These are phyloP conservation scores for Alternaria sp. DNA, from an alignment of 2,329 filamentous ascomycete species.

Conservation along the genomic window DNA sequence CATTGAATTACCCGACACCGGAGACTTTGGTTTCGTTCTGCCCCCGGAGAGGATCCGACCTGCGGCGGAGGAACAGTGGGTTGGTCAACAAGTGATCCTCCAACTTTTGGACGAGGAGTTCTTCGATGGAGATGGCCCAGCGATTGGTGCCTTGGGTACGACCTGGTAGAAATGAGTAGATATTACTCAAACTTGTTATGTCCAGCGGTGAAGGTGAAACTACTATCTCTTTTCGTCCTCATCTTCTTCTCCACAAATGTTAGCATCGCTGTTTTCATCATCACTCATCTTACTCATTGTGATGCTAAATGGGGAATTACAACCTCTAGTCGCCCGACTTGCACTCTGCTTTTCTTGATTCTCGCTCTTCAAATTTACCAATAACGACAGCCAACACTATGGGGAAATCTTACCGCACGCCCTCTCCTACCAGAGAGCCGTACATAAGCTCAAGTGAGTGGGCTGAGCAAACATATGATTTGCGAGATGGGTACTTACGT, in stretches of 20 bases:
- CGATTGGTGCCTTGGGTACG: conserved; percentile 3
- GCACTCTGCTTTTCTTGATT: background rate
- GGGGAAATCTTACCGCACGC: conserved; percentile 10
- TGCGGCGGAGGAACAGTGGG: conserved; percentile 57
- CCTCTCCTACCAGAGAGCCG: conserved; percentile 11
- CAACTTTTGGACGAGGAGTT: conserved; percentile 37
- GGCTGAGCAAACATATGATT: fast-evolving
- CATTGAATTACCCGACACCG: conserved; percentile 59
- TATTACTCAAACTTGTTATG: background rate
- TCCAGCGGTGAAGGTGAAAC: conserved; percentile 14
- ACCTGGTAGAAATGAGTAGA: background rate
- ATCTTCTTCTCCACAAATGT: background rate
- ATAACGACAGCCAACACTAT: background rate
- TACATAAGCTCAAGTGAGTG: conserved; percentile 14
- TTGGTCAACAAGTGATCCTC: conserved; percentile 43
- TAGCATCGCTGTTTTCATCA: background rate
- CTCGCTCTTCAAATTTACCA: background rate
- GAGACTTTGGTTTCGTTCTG: conserved; percentile 59
- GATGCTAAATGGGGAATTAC: background rate
- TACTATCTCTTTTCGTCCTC: conserved; percentile 3
- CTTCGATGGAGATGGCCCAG: conserved; percentile 38
- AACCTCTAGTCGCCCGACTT: background rate
- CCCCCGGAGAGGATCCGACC: conserved; percentile 58
- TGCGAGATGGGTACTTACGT: background rate
- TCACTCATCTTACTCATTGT: background rate